Conservation (phyloP, 345 rosid species). For the Psidium friedrichsthalianum region DNA sequence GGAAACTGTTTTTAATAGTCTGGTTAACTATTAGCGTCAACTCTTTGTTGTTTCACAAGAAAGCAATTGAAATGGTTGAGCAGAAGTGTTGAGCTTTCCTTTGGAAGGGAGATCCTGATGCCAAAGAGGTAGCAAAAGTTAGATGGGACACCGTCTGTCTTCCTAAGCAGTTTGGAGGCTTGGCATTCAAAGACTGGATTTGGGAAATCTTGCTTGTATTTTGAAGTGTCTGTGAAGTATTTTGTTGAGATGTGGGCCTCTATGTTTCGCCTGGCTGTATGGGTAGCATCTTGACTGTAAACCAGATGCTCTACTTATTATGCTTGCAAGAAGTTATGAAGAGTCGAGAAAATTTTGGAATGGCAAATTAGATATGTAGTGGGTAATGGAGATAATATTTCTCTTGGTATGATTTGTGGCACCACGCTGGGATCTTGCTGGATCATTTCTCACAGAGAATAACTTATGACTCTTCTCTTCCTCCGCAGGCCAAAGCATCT, state of each 20-base stretch:
- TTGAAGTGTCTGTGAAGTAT: background rate
- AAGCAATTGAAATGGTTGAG: background rate
- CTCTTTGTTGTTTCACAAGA: background rate
- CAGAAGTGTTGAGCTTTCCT: background rate
- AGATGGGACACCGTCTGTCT: background rate
- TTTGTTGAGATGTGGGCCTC: background rate
- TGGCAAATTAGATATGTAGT: background rate
- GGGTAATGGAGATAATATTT: background rate
- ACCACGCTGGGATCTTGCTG: background rate
- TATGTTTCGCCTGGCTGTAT: background rate
- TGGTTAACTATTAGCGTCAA: background rate
- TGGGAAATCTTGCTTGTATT: background rate
- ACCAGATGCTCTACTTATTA: background rate
- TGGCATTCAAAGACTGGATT: background rate
- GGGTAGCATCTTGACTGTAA: background rate
- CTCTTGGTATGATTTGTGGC: background rate
- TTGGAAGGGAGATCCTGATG: background rate
- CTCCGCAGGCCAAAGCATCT: background rate
- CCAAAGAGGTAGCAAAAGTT: background rate
- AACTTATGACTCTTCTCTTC: background rate
- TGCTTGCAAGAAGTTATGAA: background rate
- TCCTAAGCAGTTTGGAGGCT: background rate
- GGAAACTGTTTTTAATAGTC: background rate
- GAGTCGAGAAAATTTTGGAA: fast-evolving
- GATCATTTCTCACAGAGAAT: background rate